phyloP scores from a whole-genome alignment of 2,329 filamentous ascomycete species.

The Curvularia lunata region DNA sequence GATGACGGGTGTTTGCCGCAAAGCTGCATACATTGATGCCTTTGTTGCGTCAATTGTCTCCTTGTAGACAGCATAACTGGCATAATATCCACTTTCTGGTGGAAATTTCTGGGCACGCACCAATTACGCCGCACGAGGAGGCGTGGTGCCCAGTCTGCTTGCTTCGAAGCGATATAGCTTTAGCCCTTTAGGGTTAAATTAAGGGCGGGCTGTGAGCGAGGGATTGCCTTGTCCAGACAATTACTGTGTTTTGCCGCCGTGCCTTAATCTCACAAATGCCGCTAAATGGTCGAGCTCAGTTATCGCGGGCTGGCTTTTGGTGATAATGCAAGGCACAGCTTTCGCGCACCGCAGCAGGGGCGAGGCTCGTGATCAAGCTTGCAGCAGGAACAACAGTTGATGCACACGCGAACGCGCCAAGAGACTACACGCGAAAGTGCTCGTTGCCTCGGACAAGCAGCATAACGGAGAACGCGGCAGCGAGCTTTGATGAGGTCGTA shows the following conservation, averaged over 20 bases:
- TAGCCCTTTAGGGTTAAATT: conserved; percentile 31
- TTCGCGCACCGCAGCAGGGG: conserved; percentile 38
- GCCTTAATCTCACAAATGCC: conserved; percentile 23
- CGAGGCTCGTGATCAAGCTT: conserved; percentile 33
- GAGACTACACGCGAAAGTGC: conserved; percentile 7
- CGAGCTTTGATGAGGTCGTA: conserved; percentile 8
- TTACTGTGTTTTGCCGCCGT: conserved; percentile 37
- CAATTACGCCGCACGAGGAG: conserved; percentile 19
- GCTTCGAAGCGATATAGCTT: conserved; percentile 17
- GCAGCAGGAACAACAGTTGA: conserved; percentile 27
- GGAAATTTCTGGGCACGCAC: conserved; percentile 12
- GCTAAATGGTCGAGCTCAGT: conserved; percentile 30
- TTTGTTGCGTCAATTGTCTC: conserved; percentile 17
- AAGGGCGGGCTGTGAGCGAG: conserved; percentile 16
- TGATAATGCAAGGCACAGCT: conserved; percentile 37
- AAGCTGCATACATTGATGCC: conserved; percentile 21
- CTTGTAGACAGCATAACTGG: conserved; percentile 16
- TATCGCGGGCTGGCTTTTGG: conserved; percentile 24
- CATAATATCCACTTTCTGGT: conserved; percentile 17
- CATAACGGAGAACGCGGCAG: background rate
- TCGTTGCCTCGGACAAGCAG: conserved; percentile 7
- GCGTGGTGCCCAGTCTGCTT: conserved; percentile 10
- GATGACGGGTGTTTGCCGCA: conserved; percentile 21
- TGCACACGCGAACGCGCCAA: conserved; percentile 21
- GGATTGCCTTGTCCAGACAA: conserved; percentile 24